These are phyloP conservation scores for Lumnitzera littorea DNA, from an alignment of 345 rosid genomes.

Conservation along the genomic window DNA sequence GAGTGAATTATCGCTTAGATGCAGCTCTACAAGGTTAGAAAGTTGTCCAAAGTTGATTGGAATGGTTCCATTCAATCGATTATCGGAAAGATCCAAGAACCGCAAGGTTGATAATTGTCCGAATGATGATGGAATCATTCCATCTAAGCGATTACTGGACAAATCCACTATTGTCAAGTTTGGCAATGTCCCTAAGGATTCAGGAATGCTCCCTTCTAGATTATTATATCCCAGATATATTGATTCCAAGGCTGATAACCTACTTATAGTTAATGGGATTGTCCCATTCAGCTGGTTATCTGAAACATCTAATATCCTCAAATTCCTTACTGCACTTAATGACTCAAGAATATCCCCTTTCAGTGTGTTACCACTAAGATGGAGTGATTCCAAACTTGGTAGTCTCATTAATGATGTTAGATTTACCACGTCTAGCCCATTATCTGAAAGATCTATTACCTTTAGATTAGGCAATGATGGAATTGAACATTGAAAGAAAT, in stretches of 20 bases:
- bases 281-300: not conserved
- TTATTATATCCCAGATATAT: no score
- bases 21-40: not conserved
- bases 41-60: not conserved
- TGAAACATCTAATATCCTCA: not conserved
- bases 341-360: no score
- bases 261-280: not conserved
- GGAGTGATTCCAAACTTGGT: no score
- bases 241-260: no score
- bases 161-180: no score
- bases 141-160: not conserved
- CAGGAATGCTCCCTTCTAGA: no score
- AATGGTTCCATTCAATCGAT: constrained; percentile 4
- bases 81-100: not conserved
- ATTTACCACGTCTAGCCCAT: no score
- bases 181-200: not conserved
- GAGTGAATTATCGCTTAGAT: constrained; percentile 5
- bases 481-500: no score
- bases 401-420: not conserved
- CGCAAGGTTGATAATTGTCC: not conserved
- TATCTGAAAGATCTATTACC: no score
- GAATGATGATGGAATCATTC: not conserved
- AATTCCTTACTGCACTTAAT: not conserved
- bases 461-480: no score
- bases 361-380: not conserved